Base-by-base conservation (phyloP, 225 moss, liverwort and hornwort genomes). In the Asterella californica region DNA sequence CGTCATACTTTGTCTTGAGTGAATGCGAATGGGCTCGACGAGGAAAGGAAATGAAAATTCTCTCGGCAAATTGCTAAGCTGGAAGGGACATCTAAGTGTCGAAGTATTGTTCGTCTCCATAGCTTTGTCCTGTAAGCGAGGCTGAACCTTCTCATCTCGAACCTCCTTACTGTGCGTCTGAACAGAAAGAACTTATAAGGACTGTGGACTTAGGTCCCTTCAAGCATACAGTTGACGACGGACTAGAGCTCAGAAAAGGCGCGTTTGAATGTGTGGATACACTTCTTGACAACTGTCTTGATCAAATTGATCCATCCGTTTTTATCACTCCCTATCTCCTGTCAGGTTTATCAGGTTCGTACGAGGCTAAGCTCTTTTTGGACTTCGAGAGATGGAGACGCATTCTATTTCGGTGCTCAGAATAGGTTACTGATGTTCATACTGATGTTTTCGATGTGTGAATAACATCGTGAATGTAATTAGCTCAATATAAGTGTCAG, bases 231-330 rank as follows among this genome's bases (percentile, higher is more conserved):
- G 91, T 99, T 60, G 99, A 99, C 81, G 99, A 99, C 83, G 99
- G 99, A 30, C 85, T 99, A 84, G 99, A 99, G 83, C 93, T 99
- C 27, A 93, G 99, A 82, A 99, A 99, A 86, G 95, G 84, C 76
- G 99, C 99, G 18, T 99, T 99, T 73, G 99, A 99, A 87, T 99
- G 95, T 83, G 93, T 99, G 84, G 99, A 99, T 83, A 99, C 99
- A 27, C 93, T 99, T 77, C 91, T 99, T 49, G 99, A 99, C 79
- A 92, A 89, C 72, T 99, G 99, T 84, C 87, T 99, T 42, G 99
- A 99, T 90, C 95, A 92, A 82, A 93, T 99, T 76, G 95, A 99
- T 86, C 92, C 99, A 67, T 99, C 99, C 24, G 88, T 86, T 80
- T 99, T 99, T 81, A 99, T 99, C 77, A 91, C 85, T 81, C 99